Evolutionary conservation across 768 basidiomycete genomes (phyloP).

Genomic region (Cystobasidium ongulense): DNA sequence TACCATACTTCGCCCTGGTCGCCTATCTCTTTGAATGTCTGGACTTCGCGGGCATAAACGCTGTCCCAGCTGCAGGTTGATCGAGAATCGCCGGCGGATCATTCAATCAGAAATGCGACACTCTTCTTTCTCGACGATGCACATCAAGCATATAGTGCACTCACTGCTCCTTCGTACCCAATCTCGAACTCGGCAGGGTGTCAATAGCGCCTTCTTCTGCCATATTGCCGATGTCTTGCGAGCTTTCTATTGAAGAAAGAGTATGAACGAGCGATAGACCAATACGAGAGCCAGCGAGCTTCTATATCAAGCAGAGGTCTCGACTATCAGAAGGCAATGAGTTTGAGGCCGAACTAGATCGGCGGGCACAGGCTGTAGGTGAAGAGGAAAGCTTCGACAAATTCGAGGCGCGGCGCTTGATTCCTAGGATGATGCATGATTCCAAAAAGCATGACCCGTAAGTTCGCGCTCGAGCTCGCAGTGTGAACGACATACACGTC

Average conservation of each 20-base stretch:
- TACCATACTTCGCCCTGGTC: slow-evolving; percentile 50
- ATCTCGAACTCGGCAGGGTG: slow-evolving; percentile 5
- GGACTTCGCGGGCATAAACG: slow-evolving; percentile 43
- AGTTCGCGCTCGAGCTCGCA: too few relatives aligned
- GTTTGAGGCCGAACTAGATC: too few relatives aligned
- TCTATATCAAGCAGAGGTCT: too few relatives aligned
- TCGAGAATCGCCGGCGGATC: not conserved
- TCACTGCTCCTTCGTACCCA: slow-evolving; percentile 28
- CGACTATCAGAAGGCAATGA: too few relatives aligned
- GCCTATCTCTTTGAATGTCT: slow-evolving; percentile 47
- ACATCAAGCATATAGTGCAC: not conserved
- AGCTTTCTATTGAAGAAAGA: not conserved
- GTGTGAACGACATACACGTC: too few relatives aligned
- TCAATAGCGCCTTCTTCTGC: not conserved
- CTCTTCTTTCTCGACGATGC: not conserved
- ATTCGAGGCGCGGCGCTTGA: too few relatives aligned
- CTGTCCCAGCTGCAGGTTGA: slow-evolving; percentile 22
- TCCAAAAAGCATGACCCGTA: too few relatives aligned
- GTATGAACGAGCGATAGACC: not conserved
- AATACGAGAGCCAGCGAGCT: too few relatives aligned
- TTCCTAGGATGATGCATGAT: too few relatives aligned
- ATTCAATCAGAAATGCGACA: not conserved
- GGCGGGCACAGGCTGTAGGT: too few relatives aligned
- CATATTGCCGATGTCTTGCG: not conserved
- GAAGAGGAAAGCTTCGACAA: too few relatives aligned